Percentiles rank a stretch among this genome's conserved stretches.
These are phyloP conservation scores for Yamadazyma spencermartinsiae DNA, from an alignment of 1,139 yeast species.

Conservation along the genomic window DNA sequence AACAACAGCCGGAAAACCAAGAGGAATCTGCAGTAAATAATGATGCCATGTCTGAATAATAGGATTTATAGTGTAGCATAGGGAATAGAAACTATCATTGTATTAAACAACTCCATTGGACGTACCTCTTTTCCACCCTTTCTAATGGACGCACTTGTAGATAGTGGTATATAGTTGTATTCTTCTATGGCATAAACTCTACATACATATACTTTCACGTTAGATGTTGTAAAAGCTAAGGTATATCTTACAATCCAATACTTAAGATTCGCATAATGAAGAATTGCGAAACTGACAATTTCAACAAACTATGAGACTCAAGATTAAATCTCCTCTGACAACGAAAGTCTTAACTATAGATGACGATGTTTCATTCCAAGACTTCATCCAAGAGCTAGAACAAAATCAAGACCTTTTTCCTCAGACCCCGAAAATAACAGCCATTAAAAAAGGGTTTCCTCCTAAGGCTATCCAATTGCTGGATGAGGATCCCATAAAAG, in stretches of 20 bases:
- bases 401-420: slow-evolving; percentile 16
- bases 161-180: no score
- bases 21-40: not conserved
- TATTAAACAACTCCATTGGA: not conserved
- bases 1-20: not conserved
- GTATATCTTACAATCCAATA: no score
- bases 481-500: slow-evolving; percentile 24
- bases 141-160: no score
- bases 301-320: slow-evolving; percentile 18
- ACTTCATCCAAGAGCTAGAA: slow-evolving; percentile 21
- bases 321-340: slow-evolving; percentile 14
- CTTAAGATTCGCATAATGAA: no score
- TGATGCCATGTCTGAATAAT: slow-evolving; percentile 1
- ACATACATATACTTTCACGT: no score
- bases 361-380: slow-evolving; percentile 11
- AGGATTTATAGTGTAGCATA: not conserved
- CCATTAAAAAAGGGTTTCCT: slow-evolving; percentile 60
- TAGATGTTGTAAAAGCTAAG: no score
- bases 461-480: slow-evolving; percentile 45
- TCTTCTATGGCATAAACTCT: no score
- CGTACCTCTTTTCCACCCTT: no score
- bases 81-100: no score
- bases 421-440: slow-evolving; percentile 11
- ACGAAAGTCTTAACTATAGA: slow-evolving; percentile 15
- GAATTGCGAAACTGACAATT: no score